phyloP scores from a whole-genome alignment of 768 basidiomycete species.

The Leccinum pellstonianum region DNA sequence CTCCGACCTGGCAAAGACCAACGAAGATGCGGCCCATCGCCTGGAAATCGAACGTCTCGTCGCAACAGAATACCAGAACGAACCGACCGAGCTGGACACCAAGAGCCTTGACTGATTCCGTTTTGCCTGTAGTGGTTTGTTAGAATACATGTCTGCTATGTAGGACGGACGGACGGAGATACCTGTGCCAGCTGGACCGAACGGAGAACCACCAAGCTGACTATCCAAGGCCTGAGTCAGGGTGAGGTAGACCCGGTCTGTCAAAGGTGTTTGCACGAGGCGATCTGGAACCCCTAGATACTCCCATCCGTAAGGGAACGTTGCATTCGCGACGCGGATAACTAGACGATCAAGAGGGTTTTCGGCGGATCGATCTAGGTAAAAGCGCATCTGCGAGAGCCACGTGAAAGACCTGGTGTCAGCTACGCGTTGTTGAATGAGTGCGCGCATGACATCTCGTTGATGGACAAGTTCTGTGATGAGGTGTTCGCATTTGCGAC shows the following conservation, averaged over 20 bases:
- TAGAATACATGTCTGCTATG: not conserved
- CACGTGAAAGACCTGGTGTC: constrained; percentile 81
- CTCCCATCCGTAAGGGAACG: constrained; percentile 98
- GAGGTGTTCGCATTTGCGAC: constrained; percentile 96
- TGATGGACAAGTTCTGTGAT: constrained; percentile 99
- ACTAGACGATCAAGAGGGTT: constrained; percentile 78
- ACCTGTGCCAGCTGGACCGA: constrained; percentile 98
- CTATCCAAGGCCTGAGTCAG: constrained; percentile 93
- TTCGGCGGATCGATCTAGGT: constrained; percentile 68
- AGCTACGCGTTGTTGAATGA: constrained; percentile 61
- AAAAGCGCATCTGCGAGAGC: constrained; percentile 99
- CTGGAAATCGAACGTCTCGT: constrained; percentile 99
- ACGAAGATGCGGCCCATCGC: constrained; percentile 99
- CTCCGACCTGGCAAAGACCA: constrained; percentile 97
- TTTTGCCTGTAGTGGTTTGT: constrained; percentile 66
- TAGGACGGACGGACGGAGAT: constrained; percentile 15
- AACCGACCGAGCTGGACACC: constrained; percentile 97
- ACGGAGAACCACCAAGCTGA: constrained; percentile 95
- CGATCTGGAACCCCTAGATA: constrained; percentile 97
- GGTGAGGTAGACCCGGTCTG: constrained; percentile 95
- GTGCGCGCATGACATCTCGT: constrained; percentile 85
- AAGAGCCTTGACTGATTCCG: constrained; percentile 98
- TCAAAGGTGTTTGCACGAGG: constrained; percentile 96
- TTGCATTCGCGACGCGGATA: constrained; percentile 86
- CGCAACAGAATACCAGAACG: constrained; percentile 99